Evolutionary conservation across 2,329 filamentous ascomycete genomes (phyloP), one percentile per base, ranked within the genome.

Genomic region (Epicoccum nigrum): DNA sequence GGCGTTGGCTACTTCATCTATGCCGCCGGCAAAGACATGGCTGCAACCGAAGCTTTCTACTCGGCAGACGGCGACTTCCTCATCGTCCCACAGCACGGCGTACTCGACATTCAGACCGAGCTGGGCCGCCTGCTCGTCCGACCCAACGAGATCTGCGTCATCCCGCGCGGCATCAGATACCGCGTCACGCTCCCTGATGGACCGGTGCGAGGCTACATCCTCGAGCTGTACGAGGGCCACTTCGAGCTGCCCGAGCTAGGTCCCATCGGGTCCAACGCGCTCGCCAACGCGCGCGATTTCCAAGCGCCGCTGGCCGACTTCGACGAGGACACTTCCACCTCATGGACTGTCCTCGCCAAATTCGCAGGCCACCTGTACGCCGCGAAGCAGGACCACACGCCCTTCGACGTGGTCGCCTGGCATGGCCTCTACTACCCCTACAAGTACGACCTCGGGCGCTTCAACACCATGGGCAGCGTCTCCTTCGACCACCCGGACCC

Each of bases 1-100:
- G 92, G 92, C 0, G 64, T 95, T 33, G 91, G 89, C 17, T 91
- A 94, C 54, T 86, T 89, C 71, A 84, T 94, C 49, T 96, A 90
- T 67, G 87, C 88, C 1, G 89, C 88, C 0, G 89, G 89, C 16
- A 86, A 83, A 69, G 85, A 86, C 67, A 96, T 96, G 92, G 79
- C 80, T 40, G 75, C 80, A n/a, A 82, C 83, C 31, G 80, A 87
- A 41, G 90, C 90, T 0, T 95, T 92, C 71, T 95, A 93, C 79
- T 92, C 88, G 3, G 87, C 90, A 0, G 86, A 89, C 53, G 86
- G 86, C 13, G 86, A 89, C 65, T 81, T 86, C 54, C 74, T 88
- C 44, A 85, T 89, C 38, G 78, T 88, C 2, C 84, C 82, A 0
- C 86, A 89, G 53, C 80, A 85, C 56, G 86, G 86, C 11, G 76